phyloP scores from a whole-genome alignment of 2,329 filamentous ascomycete species.

The Xylariaceae sp. region DNA sequence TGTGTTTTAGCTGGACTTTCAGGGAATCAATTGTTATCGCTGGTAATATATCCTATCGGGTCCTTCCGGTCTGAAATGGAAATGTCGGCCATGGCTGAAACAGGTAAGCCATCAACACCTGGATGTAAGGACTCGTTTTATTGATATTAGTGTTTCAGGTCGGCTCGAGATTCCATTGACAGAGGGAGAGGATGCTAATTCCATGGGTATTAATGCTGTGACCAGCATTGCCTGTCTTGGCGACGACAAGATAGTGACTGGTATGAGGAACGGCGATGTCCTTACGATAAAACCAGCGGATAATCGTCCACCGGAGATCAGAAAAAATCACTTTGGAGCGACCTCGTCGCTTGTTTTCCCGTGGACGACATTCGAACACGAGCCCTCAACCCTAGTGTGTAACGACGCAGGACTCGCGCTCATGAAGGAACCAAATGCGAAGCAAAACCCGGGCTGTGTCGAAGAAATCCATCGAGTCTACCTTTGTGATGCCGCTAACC shows the following conservation, averaged over 20 bases:
- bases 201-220: constrained; percentile 36
- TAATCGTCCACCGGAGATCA: constrained; percentile 19
- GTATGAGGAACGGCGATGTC: constrained; percentile 49
- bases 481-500: constrained; percentile 45
- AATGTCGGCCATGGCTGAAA: constrained; percentile 4
- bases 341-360: constrained; percentile 27
- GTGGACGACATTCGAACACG: constrained; percentile 36
- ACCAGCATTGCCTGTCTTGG: constrained; percentile 40
- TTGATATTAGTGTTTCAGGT: background rate
- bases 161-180: background rate
- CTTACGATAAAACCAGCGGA: constrained; percentile 33
- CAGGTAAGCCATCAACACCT: constrained; percentile 13
- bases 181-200: background rate
- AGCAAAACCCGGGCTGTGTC: constrained; percentile 27
- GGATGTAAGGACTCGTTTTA: constrained; percentile 3
- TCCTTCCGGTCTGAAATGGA: background rate
- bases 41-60: constrained; percentile 22
- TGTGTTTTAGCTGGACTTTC: constrained; percentile 26
- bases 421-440: constrained; percentile 19
- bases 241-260: constrained; percentile 36
- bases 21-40: constrained; percentile 12
- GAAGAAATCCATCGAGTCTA: constrained; percentile 43
- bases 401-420: constrained; percentile 28
- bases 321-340: constrained; percentile 22
- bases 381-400: constrained; percentile 40